These are phyloP conservation scores for Pyrenophora teres DNA, from an alignment of 2,329 filamentous ascomycete species.

Conservation along the genomic window DNA sequence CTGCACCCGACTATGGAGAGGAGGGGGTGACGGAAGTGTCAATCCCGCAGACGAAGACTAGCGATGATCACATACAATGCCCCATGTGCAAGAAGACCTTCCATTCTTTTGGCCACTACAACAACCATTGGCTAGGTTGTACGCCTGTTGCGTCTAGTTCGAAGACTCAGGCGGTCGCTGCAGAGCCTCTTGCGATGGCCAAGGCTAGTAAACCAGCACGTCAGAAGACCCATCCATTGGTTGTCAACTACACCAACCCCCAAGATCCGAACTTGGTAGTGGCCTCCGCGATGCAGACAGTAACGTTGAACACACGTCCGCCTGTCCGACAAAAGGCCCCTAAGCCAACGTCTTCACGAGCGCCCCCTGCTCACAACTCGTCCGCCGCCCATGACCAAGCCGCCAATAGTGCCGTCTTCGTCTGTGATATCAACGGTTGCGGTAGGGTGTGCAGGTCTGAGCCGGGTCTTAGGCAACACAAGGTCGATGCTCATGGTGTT, in stretches of 20 bases:
- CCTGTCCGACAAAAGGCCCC: neutral
- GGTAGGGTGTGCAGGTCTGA: conserved; percentile 24
- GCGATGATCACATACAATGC: conserved; percentile 16
- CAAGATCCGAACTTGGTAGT: neutral
- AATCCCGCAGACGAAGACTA: conserved; percentile 11
- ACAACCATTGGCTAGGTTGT: conserved; percentile 34
- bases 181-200: neutral
- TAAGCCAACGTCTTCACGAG: neutral
- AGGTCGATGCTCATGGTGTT: conserved; percentile 27
- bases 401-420: neutral
- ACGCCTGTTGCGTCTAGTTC: neutral
- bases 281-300: neutral
- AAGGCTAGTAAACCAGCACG: neutral
- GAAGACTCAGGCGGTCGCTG: neutral
- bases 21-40: conserved; percentile 1
- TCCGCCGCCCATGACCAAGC: neutral
- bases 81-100: conserved; percentile 29
- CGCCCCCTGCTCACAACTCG: neutral
- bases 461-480: conserved; percentile 27
- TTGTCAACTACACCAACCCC: neutral
- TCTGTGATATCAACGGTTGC: conserved; percentile 21
- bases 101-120: conserved; percentile 15
- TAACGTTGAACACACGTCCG: neutral
- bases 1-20: conserved; percentile 8
- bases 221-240: neutral